A percentile compares a stretch with the other conserved stretches of the same genome.
Evolutionary conservation across 768 basidiomycete genomes (phyloP).

Genomic region (Boletus bicolor): DNA sequence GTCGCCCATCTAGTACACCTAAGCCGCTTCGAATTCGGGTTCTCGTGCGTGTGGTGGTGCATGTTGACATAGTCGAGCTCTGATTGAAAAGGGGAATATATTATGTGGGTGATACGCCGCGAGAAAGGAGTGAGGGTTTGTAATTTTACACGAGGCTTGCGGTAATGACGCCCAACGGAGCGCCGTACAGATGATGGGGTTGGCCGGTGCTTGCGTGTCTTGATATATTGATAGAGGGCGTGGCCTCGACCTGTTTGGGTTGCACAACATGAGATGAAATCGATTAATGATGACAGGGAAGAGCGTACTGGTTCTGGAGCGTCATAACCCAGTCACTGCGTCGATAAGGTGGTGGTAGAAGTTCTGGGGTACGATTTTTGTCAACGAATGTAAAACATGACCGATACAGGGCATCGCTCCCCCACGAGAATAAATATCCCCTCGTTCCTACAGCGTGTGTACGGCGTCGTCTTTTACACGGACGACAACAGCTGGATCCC

Average conservation of each 20-base stretch:
- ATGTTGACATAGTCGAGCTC: conserved; percentile 42
- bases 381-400: too few species aligned
- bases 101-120: conserved; percentile 22
- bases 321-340: conserved; percentile 52
- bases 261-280: conserved; percentile 15
- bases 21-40: conserved; percentile 36
- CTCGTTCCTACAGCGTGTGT: not conserved
- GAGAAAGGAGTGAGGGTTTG: conserved; percentile 26
- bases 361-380: too few species aligned
- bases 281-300: not conserved
- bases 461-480: not conserved
- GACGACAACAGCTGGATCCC: not conserved
- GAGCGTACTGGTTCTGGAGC: conserved; percentile 35
- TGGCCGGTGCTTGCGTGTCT: conserved; percentile 37
- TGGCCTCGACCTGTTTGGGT: conserved; percentile 33
- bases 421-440: not conserved
- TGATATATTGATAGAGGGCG: conserved; percentile 32
- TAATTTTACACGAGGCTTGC: conserved; percentile 30
- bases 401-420: too few species aligned
- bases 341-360: conserved; percentile 37
- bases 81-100: conserved; percentile 31
- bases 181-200: conserved; percentile 33
- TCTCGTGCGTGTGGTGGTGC: conserved; percentile 34
- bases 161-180: conserved; percentile 33
- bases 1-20: conserved; percentile 85